phyloP scores from a whole-genome alignment of 1,139 yeast species.

The Hanseniaspora sp. region DNA sequence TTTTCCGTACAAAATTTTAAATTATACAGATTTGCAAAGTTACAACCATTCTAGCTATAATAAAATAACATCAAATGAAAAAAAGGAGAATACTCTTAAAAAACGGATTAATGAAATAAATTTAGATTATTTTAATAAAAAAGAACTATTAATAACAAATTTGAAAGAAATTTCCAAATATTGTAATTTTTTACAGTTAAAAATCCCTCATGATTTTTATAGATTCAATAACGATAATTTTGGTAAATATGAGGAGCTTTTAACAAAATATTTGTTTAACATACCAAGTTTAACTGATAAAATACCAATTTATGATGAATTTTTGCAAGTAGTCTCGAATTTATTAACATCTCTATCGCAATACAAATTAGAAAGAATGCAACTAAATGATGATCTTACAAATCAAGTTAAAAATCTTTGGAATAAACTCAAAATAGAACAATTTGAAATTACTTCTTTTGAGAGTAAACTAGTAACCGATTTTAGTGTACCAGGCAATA shows the following conservation, averaged over 20 bases:
- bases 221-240: neutral
- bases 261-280: neutral
- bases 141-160: conserved; percentile 1
- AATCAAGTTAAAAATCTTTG: conserved; percentile 39
- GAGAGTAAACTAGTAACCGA: conserved; percentile 19
- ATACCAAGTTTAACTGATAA: conserved; percentile 19
- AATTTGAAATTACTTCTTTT: conserved; percentile 32
- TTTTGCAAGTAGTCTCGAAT: conserved; percentile 18
- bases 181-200: neutral
- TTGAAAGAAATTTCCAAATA: neutral
- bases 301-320: conserved; percentile 17
- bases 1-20: conserved; percentile 4
- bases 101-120: neutral
- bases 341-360: conserved; percentile 21
- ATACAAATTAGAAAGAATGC: conserved; percentile 22
- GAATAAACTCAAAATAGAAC: conserved; percentile 41
- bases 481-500: conserved; percentile 19
- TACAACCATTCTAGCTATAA: neutral
- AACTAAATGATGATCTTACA: conserved; percentile 17
- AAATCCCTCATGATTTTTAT: neutral
- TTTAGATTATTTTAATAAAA: conserved; percentile 7
- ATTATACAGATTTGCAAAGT: conserved; percentile 5
- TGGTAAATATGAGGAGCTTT: neutral
- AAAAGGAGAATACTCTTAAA: conserved; percentile 5
- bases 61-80: neutral